Evolutionary conservation across 2,329 filamentous ascomycete genomes (phyloP).

Genomic region (Cytospora schulzeri): DNA sequence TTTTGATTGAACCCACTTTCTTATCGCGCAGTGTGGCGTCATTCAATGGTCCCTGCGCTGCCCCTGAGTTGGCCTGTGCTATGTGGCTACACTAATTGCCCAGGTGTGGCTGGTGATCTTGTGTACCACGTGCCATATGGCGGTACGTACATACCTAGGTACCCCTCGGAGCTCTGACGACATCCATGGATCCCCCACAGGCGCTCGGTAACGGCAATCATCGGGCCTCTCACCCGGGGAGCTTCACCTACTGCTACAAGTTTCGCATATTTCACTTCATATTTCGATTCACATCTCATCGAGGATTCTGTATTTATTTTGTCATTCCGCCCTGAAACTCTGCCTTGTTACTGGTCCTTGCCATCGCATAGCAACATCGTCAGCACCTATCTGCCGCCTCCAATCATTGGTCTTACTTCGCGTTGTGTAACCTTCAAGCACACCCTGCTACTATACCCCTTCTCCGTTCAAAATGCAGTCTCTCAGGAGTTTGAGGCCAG

Average conservation of each 20-base stretch:
- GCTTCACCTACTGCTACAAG: not conserved
- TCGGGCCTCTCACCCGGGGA: not conserved
- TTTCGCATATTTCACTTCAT: not conserved
- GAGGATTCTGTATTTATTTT: not conserved
- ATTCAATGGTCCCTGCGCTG: conserved; percentile 16
- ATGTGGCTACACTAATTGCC: not conserved
- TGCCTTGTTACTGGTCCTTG: not conserved
- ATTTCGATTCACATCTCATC: not conserved
- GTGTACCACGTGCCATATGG: not conserved
- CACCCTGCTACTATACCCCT: not conserved
- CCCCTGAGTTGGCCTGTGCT: conserved; percentile 12
- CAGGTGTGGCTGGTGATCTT: not conserved
- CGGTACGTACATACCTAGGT: too few relatives aligned
- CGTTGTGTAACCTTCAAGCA: not conserved
- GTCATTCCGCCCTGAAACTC: not conserved
- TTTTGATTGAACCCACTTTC: conserved; percentile 20
- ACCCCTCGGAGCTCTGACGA: conserved; percentile 1
- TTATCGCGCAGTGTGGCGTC: not conserved
- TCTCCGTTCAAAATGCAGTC: conserved; percentile 46
- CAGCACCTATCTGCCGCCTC: not conserved
- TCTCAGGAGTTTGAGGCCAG: conserved; percentile 61
- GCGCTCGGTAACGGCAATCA: conserved; percentile 16
- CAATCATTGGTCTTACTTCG: not conserved
- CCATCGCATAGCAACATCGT: not conserved
- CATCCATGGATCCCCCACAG: not conserved